phyloP scores from a whole-genome alignment of 139 green algal genomes.

The Desmodesmus armatus region DNA sequence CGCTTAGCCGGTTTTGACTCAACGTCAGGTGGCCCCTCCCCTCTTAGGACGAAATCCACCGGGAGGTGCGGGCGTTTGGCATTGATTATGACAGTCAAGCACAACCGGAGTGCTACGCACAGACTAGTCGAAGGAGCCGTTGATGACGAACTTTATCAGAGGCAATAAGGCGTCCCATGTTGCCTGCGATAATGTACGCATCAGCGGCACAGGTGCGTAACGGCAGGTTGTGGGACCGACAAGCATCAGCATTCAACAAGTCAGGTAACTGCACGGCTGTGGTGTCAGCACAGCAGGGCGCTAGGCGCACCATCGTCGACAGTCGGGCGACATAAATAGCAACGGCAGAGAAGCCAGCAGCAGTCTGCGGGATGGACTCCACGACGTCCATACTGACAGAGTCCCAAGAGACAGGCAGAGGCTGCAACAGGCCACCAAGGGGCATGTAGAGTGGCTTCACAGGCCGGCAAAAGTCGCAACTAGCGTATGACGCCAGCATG shows the following conservation, averaged over 20 bases:
- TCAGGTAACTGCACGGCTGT: constrained; percentile 10
- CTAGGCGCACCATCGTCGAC: constrained; percentile 55
- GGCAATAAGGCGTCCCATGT: constrained; percentile 60
- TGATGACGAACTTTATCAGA: not conserved
- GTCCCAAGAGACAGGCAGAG: constrained; percentile 52
- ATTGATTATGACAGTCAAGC: not conserved
- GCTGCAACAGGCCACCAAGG: constrained; percentile 36
- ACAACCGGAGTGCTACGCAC: not conserved
- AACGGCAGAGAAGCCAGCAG: constrained; percentile 43
- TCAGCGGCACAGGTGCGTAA: not conserved
- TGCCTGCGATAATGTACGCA: not conserved
- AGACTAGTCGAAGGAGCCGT: not conserved
- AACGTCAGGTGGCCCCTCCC: too few relatives aligned
- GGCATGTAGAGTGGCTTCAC: constrained; percentile 41
- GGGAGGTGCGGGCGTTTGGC: not conserved
- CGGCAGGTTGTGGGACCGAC: not conserved
- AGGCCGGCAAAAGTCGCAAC: constrained; percentile 44
- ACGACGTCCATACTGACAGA: constrained; percentile 55
- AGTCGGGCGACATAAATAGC: constrained; percentile 57
- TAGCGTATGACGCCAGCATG: constrained; percentile 8
- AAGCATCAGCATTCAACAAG: not conserved
- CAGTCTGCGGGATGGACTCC: constrained; percentile 43
- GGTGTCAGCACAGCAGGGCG: constrained; percentile 2
- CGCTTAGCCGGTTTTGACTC: not conserved
- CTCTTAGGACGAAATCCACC: too few relatives aligned